phyloP scores from a whole-genome alignment of 148 eudicot genomes.

The Camellia japonica region DNA sequence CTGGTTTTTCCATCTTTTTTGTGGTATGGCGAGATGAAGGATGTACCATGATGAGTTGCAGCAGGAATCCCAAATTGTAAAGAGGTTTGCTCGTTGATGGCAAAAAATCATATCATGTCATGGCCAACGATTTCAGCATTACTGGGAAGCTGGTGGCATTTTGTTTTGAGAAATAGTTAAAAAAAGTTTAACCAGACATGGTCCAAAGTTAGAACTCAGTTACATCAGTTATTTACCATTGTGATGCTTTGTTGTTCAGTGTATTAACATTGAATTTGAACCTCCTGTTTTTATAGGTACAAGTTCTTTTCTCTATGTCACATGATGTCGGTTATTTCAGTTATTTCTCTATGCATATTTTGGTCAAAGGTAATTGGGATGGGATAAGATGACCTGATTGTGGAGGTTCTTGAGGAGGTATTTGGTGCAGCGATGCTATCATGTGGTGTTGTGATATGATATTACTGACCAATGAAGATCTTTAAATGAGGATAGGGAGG shows the following conservation, averaged over 20 bases:
- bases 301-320: background rate
- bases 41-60: slow-evolving; percentile 8
- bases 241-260: background rate
- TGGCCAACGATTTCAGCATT: background rate
- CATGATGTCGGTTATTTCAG: background rate
- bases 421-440: too few relatives aligned
- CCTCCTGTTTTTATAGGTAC: background rate
- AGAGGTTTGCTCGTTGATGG: background rate
- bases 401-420: background rate
- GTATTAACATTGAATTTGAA: too few relatives aligned
- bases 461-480: too few relatives aligned
- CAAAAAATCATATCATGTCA: background rate
- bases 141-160: background rate
- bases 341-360: background rate
- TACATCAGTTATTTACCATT: background rate
- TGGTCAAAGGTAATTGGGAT: too few relatives aligned
- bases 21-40: background rate
- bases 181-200: background rate
- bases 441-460: too few relatives aligned
- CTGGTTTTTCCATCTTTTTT: background rate
- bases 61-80: background rate
- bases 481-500: too few relatives aligned
- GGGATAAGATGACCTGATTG: background rate
- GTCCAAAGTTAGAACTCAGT: background rate
- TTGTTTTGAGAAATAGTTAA: background rate